Evolutionary conservation across 2,329 filamentous ascomycete genomes (phyloP), one percentile per base, ranked within the genome.

Genomic region (Cercospora janseana): DNA sequence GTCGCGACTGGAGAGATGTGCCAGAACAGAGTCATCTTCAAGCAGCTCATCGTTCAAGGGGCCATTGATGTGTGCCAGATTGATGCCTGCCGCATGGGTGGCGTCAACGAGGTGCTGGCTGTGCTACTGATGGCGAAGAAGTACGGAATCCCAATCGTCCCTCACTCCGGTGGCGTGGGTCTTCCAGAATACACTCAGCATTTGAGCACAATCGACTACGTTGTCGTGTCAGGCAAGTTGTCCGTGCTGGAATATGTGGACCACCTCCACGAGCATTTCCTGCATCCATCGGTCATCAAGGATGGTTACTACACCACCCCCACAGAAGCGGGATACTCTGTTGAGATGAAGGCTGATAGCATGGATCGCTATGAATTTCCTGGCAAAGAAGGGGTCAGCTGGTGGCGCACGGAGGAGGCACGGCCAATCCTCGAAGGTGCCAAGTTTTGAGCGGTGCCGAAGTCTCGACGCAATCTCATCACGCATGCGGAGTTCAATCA

Each of bases 1-100:
- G 90, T 95, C 4, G 90, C 90, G 6, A 95, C 90, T 0, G 90
- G 90, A 56, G 90, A 95, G 74, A 94, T 95, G 88, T 93, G 88
- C 74, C 90, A 95, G 75, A 95, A 95, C 76, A 83, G 90, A 29
- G 87, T 95, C 58, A 82, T 95, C 63, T 95, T 95, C 81, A 95
- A 95, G 79, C 90, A 95, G 72, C 80, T 95, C 54, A 79, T 95
- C 44, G 81, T 85, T 67, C 76, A 82, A 2, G 86, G 86, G 43
- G 88, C 89, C 54, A 88, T 95, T 61, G 89, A 93, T 64, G 82
- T 95, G 15, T 89, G 88, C 68, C 90, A 95, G 71, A 87, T 93
- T 61, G 90, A 95, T 63, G 90, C 90, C 3, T 95, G 89, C 75
- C 85, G 90, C 20, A 79, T 95, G 60, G 90, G 90, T 32, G 89